Base-by-base conservation (phyloP, 768 basidiomycete species). In the Agaricus sinodeliciosus region DNA sequence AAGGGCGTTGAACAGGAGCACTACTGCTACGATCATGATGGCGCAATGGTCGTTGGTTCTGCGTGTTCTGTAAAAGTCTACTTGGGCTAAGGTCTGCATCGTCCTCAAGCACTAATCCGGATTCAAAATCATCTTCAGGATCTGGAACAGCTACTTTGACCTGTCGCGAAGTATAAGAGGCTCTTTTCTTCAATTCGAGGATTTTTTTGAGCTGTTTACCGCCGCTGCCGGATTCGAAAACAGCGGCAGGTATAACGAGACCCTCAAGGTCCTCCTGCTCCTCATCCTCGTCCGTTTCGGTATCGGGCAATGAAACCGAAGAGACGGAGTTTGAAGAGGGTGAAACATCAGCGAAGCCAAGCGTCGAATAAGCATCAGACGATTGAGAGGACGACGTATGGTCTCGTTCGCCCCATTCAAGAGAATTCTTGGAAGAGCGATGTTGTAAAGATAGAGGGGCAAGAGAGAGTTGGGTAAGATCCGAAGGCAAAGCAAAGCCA, bases 371-470 rank as follows among this genome's bases (percentile, higher is more conserved):
- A 8, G 87, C 80, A 64, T 92, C 90, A 19, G 90, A 92, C n/a
- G 89, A 91, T 62, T 88, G 87, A 12, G 88, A 89, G 5, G 88
- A 89, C 4, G 79, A 82, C 1, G 90, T 87, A 42, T 87, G 81
- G 61, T 92, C 87, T 63, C 81, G 87, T 69, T 91, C 89, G 27
- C 85, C 75, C 87, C 89, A 91, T 69, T 90, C 89, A 25, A 92
- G 74, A 0, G 90, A 90, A 47, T 80, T 81, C 71, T 91, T 91
- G 52, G 90, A 91, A 8, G 85, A 78, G 48, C 85, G 82, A 62
- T 90, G 87, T 58, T 75, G 80, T 16, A 90, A 79, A 27, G 87
- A 81, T 51, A 84, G 71, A 48, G 91, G 87, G 39, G 85, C 84
- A 40, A 94, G 82, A 16, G 90, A 92, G 48, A 94, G 79, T 62